A percentile compares a stretch with the other conserved stretches of the same genome.
Evolutionary conservation across 495 filamentous ascomycete genomes (phyloP).

Genomic region (Tuber melanosporum): DNA sequence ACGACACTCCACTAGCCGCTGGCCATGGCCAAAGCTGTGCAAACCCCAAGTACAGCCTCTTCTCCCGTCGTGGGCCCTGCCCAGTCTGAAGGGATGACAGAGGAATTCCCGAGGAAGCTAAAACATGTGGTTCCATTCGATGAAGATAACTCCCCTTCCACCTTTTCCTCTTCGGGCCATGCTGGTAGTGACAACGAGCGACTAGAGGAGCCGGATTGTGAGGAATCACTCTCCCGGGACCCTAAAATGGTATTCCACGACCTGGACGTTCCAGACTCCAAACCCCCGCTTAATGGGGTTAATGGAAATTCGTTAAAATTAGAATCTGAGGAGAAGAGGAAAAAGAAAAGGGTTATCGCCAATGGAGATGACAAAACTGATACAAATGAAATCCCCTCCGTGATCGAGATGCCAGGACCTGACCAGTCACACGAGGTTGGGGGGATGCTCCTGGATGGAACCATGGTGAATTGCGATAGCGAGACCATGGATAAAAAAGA

Average conservation of each 20-base stretch:
- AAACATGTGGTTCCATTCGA: neutral
- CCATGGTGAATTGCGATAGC: conserved; percentile 19
- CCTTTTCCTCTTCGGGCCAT: neutral
- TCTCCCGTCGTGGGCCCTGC: neutral
- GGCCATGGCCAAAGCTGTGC: neutral
- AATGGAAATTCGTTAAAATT: conserved; percentile 3
- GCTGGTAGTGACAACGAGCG: neutral
- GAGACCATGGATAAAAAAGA: conserved; percentile 13
- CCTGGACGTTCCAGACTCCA: neutral
- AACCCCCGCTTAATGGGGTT: conserved; percentile 1
- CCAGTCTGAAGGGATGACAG: neutral
- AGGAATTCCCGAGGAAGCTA: neutral
- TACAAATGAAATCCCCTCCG: neutral
- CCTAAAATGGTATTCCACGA: neutral
- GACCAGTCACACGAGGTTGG: neutral
- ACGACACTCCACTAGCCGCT: neutral
- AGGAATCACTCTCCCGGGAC: neutral
- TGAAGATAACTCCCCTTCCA: neutral
- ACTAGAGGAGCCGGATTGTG: neutral
- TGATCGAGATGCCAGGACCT: neutral
- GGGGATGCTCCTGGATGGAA: conserved; percentile 17
- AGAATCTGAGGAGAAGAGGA: neutral
- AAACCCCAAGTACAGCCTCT: neutral
- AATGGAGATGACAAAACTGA: neutral
- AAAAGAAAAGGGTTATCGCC: neutral